Conservation (phyloP, 176 grass and related monocot species). For the Stipa capillata region DNA sequence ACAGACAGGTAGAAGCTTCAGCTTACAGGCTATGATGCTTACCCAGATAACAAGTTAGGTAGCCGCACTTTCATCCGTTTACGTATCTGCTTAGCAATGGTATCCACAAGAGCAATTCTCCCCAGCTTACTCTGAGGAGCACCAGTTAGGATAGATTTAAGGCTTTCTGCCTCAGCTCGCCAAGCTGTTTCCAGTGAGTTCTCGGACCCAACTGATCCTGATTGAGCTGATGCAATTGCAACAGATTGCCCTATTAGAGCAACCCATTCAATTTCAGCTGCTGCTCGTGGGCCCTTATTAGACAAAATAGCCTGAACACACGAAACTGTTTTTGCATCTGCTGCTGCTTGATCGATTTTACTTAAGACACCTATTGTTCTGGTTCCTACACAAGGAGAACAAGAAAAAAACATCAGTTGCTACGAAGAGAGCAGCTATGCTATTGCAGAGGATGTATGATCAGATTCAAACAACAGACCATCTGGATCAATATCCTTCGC, state of each 20-base stretch:
- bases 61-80: constrained; percentile 86
- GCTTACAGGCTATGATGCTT: neutral
- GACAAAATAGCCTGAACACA: constrained; percentile 73
- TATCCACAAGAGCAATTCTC: constrained; percentile 81
- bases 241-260: constrained; percentile 90
- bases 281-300: constrained; percentile 61
- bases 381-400: constrained; percentile 57
- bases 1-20: neutral
- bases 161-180: constrained; percentile 75
- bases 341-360: constrained; percentile 82
- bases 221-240: constrained; percentile 70
- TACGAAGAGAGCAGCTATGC: neutral
- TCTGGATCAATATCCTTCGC: constrained; percentile 93
- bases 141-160: constrained; percentile 72
- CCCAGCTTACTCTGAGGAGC: constrained; percentile 71
- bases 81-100: constrained; percentile 83
- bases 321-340: constrained; percentile 68
- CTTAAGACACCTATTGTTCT: constrained; percentile 93
- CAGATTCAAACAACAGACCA: constrained; percentile 42
- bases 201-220: constrained; percentile 78
- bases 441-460: neutral
- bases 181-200: constrained; percentile 93
- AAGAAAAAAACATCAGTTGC: constrained; percentile 17
- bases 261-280: constrained; percentile 74
- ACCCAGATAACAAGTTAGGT: constrained; percentile 71